Conservation (phyloP, 805 yeast species). For the Saccharomycopsis malanga region DNA sequence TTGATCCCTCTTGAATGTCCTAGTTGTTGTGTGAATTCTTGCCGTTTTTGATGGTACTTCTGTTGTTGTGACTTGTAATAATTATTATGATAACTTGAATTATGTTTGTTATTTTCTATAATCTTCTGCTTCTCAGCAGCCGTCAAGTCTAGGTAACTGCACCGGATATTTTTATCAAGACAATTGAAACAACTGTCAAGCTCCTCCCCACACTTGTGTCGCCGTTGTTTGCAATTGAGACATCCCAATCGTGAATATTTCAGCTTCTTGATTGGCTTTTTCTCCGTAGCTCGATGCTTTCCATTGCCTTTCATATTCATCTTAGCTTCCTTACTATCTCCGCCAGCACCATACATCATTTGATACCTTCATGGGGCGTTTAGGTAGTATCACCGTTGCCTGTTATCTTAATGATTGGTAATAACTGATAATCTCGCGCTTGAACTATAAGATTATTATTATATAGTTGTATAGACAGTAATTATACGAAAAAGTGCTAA, state of each 20-base stretch:
- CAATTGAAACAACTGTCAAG: conserved; percentile 20
- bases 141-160: conserved; percentile 17
- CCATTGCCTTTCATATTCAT: too few relatives aligned
- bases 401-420: too few relatives aligned
- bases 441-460: too few relatives aligned
- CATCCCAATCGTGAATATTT: conserved; percentile 20
- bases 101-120: conserved; percentile 4
- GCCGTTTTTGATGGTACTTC: conserved; percentile 68
- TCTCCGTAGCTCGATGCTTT: neutral
- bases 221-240: conserved; percentile 18
- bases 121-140: conserved; percentile 12
- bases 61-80: neutral
- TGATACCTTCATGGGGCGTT: too few relatives aligned
- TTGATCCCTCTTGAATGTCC: neutral
- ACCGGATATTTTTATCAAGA: conserved; percentile 13
- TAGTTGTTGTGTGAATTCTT: conserved; percentile 56
- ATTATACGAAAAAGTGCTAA: too few relatives aligned
- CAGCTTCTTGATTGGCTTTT: conserved; percentile 12
- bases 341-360: too few relatives aligned
- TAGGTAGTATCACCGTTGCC: too few relatives aligned
- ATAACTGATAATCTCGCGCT: too few relatives aligned
- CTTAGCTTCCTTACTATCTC: too few relatives aligned
- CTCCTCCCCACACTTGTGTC: conserved; percentile 22
- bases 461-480: too few relatives aligned
- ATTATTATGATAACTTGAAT: conserved; percentile 1